Base-by-base conservation (phyloP, 2,329 filamentous ascomycete genomes). In the Hysterium pulicare region DNA sequence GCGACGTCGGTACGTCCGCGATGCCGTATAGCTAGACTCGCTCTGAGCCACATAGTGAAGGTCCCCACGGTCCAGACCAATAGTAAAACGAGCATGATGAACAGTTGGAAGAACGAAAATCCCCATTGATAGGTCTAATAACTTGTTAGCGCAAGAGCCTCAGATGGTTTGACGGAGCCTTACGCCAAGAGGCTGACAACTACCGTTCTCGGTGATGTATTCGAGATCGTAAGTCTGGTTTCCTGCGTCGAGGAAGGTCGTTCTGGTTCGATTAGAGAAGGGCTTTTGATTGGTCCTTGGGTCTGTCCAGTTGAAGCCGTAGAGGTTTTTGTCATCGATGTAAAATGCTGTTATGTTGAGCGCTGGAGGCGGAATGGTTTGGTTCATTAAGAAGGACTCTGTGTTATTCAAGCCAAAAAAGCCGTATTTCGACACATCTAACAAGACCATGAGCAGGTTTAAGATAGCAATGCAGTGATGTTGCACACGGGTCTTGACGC, bases 111-210 rank as follows among this genome's bases (percentile, higher is more conserved):
- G 32, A 49, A 58, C 0, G 55, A 56, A 36, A 58, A 60, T 0
- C 55, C 57, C 54, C 57, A 60, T 30, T 50, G 42, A 24, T 58
- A 59, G 2, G 33, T 47, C 42, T 44, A n/a, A n/a, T n/a, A n/a
- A n/a, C n/a, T n/a, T n/a, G n/a, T n/a, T n/a, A n/a, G n/a, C n/a
- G n/a, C n/a, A n/a, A n/a, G n/a, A n/a, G n/a, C n/a, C n/a, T n/a
- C n/a, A n/a, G n/a, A n/a, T n/a, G n/a, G n/a, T n/a, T n/a, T n/a
- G n/a, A n/a, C n/a, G n/a, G n/a, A 30, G 24, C 8, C 24, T 28
- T 28, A 28, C 24, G 13, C 13, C 24, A 7, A 8, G 8, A 28
- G 24, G 24, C 24, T 8, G 13, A 28, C 24, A 28, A 28, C 7
- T 28, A 28, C 24, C 24, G 13, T 28, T 7, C 8, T 28, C 24